phyloP scores from a whole-genome alignment of 352 stramenopile genomes.

The Globisporangium abappressorium region DNA sequence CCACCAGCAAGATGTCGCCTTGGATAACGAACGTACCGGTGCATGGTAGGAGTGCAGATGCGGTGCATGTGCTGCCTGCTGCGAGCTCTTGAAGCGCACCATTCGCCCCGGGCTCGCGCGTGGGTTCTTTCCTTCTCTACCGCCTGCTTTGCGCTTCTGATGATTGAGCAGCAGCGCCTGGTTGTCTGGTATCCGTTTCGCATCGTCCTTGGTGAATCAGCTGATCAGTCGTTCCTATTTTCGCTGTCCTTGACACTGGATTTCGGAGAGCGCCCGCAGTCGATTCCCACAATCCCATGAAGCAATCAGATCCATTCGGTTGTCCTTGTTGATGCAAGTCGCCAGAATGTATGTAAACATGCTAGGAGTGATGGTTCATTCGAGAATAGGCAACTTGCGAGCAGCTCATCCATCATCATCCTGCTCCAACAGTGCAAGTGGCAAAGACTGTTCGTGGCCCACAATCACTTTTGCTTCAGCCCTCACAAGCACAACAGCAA shows the following conservation, averaged over 20 bases:
- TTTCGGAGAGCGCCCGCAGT: no score
- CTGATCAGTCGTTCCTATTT: no score
- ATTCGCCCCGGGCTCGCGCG: neutral
- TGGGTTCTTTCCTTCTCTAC: neutral
- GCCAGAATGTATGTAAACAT: neutral
- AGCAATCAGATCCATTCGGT: neutral
- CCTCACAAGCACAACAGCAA: conserved; percentile 2
- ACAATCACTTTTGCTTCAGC: conserved; percentile 14
- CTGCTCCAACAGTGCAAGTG: neutral
- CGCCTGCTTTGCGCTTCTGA: neutral
- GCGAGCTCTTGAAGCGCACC: neutral
- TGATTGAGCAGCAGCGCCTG: no score
- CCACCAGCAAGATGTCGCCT: neutral
- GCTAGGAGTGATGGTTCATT: neutral
- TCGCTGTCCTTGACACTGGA: no score
- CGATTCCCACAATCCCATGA: neutral
- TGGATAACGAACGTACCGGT: neutral
- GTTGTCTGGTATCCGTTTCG: no score
- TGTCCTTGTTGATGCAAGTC: neutral
- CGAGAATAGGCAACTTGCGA: conserved; percentile 6
- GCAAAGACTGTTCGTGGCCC: conserved; percentile 1
- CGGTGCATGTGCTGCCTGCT: neutral
- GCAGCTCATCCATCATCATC: neutral
- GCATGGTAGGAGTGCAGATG: neutral
- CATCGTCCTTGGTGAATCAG: no score